Percentiles rank a stretch among this genome's conserved stretches.
These are phyloP conservation scores for Rickenella mellea DNA, from an alignment of 768 basidiomycete species.

Conservation along the genomic window DNA sequence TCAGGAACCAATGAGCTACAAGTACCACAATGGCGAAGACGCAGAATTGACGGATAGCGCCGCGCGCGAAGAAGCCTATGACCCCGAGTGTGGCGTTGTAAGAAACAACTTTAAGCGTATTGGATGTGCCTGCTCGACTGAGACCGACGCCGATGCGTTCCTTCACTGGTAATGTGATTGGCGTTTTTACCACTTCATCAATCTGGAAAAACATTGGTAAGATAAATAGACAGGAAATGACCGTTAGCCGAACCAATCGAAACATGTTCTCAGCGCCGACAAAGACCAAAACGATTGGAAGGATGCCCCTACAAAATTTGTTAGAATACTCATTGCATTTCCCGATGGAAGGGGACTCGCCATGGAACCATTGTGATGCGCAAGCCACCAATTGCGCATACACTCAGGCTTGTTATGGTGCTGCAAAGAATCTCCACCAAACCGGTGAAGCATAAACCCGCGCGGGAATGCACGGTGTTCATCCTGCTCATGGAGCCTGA, in stretches of 20 bases:
- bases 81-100: constrained; percentile 76
- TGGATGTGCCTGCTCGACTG: constrained; percentile 82
- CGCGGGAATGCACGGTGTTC: constrained; percentile 80
- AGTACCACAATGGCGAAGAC: constrained; percentile 89
- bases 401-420: constrained; percentile 88
- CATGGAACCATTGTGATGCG: constrained; percentile 85
- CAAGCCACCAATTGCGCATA: constrained; percentile 84
- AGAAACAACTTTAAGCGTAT: constrained; percentile 83
- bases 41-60: constrained; percentile 88
- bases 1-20: constrained; percentile 94
- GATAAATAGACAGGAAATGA: constrained; percentile 7
- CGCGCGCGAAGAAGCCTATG: constrained; percentile 63
- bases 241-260: constrained; percentile 55
- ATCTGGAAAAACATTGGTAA: constrained; percentile 38
- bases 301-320: constrained; percentile 50
- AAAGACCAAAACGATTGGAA: constrained; percentile 91
- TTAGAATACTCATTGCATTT: not conserved
- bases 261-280: constrained; percentile 98
- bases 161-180: constrained; percentile 81
- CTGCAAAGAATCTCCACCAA: constrained; percentile 86
- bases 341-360: constrained; percentile 31
- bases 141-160: constrained; percentile 88
- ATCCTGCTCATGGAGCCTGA: constrained; percentile 66
- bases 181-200: constrained; percentile 76
- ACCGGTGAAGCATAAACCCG: constrained; percentile 89